A percentile compares a stretch with the other conserved stretches of the same genome.
Conservation (phyloP, 805 yeast species). For the Ogataea trehalophila region DNA sequence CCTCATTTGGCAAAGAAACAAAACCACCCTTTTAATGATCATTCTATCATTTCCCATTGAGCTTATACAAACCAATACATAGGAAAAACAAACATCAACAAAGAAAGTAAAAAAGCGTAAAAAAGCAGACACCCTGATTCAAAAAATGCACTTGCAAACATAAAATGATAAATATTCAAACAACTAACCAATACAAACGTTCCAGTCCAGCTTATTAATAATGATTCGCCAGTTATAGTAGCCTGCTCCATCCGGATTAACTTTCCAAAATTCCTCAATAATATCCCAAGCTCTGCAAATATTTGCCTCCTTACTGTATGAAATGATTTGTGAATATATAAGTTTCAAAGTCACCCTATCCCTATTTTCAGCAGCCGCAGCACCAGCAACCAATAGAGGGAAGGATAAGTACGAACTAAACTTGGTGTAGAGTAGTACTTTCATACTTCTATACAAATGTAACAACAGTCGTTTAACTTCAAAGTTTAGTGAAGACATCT, state of each 20-base stretch:
- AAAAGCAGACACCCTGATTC: no score
- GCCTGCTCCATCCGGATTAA: conserved; percentile 20
- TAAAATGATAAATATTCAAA: no score
- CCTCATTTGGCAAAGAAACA: no score
- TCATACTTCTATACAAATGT: conserved; percentile 15
- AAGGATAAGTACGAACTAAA: conserved; percentile 16
- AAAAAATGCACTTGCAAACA: no score
- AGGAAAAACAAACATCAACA: no score
- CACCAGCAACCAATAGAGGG: conserved; percentile 22
- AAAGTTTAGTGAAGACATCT: conserved; percentile 17
- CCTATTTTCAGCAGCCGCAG: conserved; percentile 22
- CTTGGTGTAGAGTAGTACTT: conserved; percentile 8
- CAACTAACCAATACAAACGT: conserved; percentile 23
- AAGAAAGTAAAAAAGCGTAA: no score
- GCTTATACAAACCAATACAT: no score
- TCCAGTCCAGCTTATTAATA: conserved; percentile 21
- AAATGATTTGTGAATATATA: conserved; percentile 11
- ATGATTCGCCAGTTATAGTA: conserved; percentile 21
- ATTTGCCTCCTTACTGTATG: conserved; percentile 10
- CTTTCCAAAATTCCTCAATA: conserved; percentile 21
- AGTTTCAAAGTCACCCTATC: conserved; percentile 19
- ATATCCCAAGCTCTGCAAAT: conserved; percentile 17
- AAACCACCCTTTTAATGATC: no score
- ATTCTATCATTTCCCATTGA: no score
- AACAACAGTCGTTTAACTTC: conserved; percentile 19